Conservation (phyloP, 208 protist genomes). For the Leishmania braziliensis region DNA sequence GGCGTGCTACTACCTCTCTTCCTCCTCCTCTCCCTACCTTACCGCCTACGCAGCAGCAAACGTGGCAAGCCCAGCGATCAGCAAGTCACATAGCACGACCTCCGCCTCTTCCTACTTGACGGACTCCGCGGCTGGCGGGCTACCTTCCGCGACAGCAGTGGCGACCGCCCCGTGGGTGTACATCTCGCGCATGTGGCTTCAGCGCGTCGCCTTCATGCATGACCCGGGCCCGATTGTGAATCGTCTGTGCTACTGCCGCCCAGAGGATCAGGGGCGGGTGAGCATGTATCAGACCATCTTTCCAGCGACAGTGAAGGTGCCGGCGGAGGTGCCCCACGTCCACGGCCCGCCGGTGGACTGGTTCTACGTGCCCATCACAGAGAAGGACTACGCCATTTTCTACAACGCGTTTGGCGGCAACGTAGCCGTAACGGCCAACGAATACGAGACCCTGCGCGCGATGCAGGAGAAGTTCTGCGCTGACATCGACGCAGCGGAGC, state of each 20-base stretch:
- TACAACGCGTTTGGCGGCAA: slow-evolving; percentile 75
- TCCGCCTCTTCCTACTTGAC: not conserved
- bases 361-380: slow-evolving; percentile 74
- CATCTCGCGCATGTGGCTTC: slow-evolving; percentile 84
- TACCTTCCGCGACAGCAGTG: too few relatives aligned
- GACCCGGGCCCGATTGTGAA: slow-evolving; percentile 88
- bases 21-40: not conserved
- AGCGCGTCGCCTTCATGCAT: slow-evolving; percentile 71
- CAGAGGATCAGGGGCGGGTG: slow-evolving; percentile 22
- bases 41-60: not conserved
- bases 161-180: slow-evolving; percentile 36
- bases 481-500: slow-evolving; percentile 17
- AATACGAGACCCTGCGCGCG: slow-evolving; percentile 38
- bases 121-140: not conserved
- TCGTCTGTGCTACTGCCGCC: slow-evolving; percentile 69
- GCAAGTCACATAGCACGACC: not conserved
- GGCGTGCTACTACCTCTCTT: slow-evolving; percentile 52
- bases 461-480: slow-evolving; percentile 33
- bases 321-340: slow-evolving; percentile 44
- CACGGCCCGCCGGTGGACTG: slow-evolving; percentile 69
- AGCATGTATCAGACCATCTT: slow-evolving; percentile 27
- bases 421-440: slow-evolving; percentile 39
- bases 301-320: slow-evolving; percentile 29
- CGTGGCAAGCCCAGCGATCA: not conserved
- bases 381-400: slow-evolving; percentile 66